phyloP scores from a whole-genome alignment of 2,329 filamentous ascomycete genomes.

The Tetracladium maxilliforme region DNA sequence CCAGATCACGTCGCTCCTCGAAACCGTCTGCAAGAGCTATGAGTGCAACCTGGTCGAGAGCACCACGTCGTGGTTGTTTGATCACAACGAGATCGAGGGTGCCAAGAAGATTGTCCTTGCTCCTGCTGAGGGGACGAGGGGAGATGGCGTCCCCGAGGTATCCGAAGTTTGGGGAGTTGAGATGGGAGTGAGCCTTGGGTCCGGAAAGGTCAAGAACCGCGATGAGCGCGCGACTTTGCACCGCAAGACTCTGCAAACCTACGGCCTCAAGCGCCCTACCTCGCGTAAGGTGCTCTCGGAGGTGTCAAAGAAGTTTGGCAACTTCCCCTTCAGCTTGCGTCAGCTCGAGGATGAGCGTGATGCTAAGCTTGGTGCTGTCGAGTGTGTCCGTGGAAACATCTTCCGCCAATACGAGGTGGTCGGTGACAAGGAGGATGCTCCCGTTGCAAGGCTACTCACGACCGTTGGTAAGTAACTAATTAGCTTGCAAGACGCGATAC shows the following conservation, averaged over 20 bases:
- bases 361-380: conserved; percentile 88
- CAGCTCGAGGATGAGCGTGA: conserved; percentile 94
- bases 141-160: conserved; percentile 76
- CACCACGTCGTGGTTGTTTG: conserved; percentile 95
- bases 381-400: conserved; percentile 86
- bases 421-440: conserved; percentile 77
- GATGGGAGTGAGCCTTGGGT: conserved; percentile 79
- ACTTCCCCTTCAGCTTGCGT: conserved; percentile 93
- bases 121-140: conserved; percentile 74
- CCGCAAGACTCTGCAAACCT: conserved; percentile 82
- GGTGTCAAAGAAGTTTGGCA: conserved; percentile 92
- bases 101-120: conserved; percentile 83
- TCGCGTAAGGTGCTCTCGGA: conserved; percentile 88
- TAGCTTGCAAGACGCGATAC: background rate
- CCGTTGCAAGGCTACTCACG: conserved; percentile 76
- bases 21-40: conserved; percentile 85
- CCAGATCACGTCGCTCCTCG: conserved; percentile 74
- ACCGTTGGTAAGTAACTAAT: conserved; percentile 63
- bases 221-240: conserved; percentile 83
- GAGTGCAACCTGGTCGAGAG: conserved; percentile 91
- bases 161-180: conserved; percentile 97
- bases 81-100: conserved; percentile 93
- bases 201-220: conserved; percentile 87
- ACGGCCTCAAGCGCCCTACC: conserved; percentile 84
- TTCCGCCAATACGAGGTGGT: conserved; percentile 94